Conservation (phyloP, 805 yeast species). For the Ogataea pilisensis region DNA sequence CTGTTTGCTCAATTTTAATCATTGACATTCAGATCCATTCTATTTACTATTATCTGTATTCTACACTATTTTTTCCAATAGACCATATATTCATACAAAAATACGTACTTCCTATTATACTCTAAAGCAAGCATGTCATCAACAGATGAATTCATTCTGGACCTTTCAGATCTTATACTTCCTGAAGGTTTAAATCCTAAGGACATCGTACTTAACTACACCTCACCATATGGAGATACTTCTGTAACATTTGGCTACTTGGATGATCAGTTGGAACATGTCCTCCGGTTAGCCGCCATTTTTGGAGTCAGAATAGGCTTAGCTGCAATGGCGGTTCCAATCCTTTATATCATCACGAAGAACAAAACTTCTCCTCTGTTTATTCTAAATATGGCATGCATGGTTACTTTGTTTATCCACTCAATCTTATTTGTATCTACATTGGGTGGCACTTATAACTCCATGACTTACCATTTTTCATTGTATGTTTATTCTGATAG, state of each 20-base stretch:
- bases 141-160: neutral
- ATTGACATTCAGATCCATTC: too few relatives aligned
- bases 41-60: too few relatives aligned
- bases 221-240: constrained; percentile 38
- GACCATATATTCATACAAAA: neutral
- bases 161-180: constrained; percentile 1
- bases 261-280: constrained; percentile 33
- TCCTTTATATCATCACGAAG: constrained; percentile 46
- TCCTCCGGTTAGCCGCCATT: constrained; percentile 39
- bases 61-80: neutral
- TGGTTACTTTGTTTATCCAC: constrained; percentile 54
- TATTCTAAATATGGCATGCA: constrained; percentile 60
- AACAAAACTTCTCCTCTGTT: constrained; percentile 66
- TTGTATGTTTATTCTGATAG: constrained; percentile 37
- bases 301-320: constrained; percentile 60
- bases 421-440: constrained; percentile 57
- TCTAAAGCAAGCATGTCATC: neutral
- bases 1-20: neutral
- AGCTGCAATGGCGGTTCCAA: constrained; percentile 41
- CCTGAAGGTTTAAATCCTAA: constrained; percentile 19
- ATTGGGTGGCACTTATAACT: constrained; percentile 47
- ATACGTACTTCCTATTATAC: neutral
- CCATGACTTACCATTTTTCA: constrained; percentile 45
- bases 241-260: constrained; percentile 38
- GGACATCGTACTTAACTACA: constrained; percentile 33